phyloP scores from a whole-genome alignment of 2,329 filamentous ascomycete genomes.

The Emmonsia crescens region DNA sequence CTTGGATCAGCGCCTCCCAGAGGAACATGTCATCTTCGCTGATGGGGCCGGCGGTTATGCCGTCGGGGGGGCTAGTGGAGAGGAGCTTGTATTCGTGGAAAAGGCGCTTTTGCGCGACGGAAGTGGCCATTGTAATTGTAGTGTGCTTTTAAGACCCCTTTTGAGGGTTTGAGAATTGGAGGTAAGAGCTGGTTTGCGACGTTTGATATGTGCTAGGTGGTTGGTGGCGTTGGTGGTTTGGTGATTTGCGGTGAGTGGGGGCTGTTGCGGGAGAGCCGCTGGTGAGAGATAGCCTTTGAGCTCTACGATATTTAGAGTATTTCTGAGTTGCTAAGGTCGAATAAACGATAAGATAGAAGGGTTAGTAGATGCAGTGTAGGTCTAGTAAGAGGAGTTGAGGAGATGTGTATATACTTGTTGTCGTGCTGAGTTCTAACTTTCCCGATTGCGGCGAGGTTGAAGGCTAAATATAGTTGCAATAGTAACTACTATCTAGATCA shows the following conservation, averaged over 20 bases:
- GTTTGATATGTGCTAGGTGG: constrained; percentile 6
- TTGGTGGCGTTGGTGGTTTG: constrained; percentile 6
- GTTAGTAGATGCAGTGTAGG: neutral
- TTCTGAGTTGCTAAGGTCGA: neutral
- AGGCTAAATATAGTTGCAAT: no score
- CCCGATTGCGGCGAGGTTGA: neutral
- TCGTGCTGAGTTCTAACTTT: neutral
- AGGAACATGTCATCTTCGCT: constrained; percentile 89
- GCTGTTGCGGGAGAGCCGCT: neutral
- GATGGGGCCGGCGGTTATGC: constrained; percentile 88
- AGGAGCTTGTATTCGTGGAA: constrained; percentile 94
- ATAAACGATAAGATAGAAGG: neutral
- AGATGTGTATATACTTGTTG: neutral
- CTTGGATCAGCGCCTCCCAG: constrained; percentile 95
- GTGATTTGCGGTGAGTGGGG: neutral
- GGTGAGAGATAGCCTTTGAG: neutral
- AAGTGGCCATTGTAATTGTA: constrained; percentile 31
- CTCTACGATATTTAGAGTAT: neutral
- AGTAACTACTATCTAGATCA: no score
- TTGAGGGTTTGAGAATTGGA: neutral
- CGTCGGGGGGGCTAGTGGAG: constrained; percentile 90
- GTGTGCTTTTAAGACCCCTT: neutral
- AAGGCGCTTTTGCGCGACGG: constrained; percentile 60
- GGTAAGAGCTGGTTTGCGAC: neutral
- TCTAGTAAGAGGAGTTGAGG: neutral